Evolutionary conservation across 2,329 filamentous ascomycete genomes (phyloP).

Genomic region (Cladophialophora carrionii): DNA sequence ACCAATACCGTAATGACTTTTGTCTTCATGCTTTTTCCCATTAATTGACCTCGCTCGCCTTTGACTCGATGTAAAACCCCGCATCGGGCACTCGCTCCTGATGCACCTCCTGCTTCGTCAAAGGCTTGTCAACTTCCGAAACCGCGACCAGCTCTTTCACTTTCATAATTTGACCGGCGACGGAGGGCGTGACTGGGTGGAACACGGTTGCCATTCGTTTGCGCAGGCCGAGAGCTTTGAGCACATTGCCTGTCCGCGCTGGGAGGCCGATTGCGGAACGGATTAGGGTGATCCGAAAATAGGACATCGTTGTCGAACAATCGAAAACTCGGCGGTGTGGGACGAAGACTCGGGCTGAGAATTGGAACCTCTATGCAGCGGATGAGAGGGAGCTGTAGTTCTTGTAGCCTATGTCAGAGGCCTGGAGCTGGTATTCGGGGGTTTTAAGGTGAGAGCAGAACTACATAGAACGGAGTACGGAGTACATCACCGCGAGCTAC

Average conservation of each 20-base stretch:
- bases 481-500: not conserved
- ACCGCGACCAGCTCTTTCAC: slow-evolving; percentile 91
- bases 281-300: slow-evolving; percentile 87
- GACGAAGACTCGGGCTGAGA: not conserved
- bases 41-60: slow-evolving; percentile 36
- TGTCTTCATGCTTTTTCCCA: not conserved
- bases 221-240: slow-evolving; percentile 81
- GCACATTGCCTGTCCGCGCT: slow-evolving; percentile 74
- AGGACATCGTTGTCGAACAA: slow-evolving; percentile 27
- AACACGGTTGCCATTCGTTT: slow-evolving; percentile 86
- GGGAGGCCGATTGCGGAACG: slow-evolving; percentile 89
- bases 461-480: not conserved
- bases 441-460: not conserved
- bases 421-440: not conserved
- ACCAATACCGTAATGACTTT: not conserved
- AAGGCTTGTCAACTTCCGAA: slow-evolving; percentile 69
- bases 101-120: slow-evolving; percentile 71
- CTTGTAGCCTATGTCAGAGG: not conserved
- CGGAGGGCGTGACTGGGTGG: slow-evolving; percentile 77
- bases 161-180: slow-evolving; percentile 88
- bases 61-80: slow-evolving; percentile 78
- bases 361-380: not conserved
- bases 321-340: no score
- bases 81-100: slow-evolving; percentile 72
- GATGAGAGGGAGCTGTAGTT: not conserved